Evolutionary conservation across 768 basidiomycete species (phyloP).

Genomic region (Lactarius sanguifluus): DNA sequence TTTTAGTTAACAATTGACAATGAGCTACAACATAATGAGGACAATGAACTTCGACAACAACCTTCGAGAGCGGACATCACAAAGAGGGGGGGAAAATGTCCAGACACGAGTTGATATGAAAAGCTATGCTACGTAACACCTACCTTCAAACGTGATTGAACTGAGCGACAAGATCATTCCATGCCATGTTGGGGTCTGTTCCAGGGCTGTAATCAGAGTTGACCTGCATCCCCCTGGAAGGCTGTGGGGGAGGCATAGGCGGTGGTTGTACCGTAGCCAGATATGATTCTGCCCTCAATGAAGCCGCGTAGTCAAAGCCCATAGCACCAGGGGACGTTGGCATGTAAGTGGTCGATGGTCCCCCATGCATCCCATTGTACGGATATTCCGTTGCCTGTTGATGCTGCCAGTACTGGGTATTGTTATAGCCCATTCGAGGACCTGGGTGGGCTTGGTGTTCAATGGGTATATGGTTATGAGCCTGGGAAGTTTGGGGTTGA

Average conservation of each 20-base stretch:
- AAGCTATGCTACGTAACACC: conserved; percentile 3
- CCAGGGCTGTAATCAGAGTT: conserved; percentile 26
- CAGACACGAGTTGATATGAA: not conserved
- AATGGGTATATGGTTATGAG: conserved; percentile 20
- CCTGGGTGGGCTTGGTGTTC: conserved; percentile 22
- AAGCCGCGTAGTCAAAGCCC: conserved; percentile 30
- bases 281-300: conserved; percentile 28
- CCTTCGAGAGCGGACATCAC: conserved; percentile 1
- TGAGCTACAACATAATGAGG: conserved; percentile 25
- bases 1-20: conserved; percentile 12
- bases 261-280: conserved; percentile 14
- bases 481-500: conserved; percentile 15
- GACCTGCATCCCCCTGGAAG: conserved; percentile 19
- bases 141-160: conserved; percentile 29
- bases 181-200: conserved; percentile 28
- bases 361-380: conserved; percentile 22
- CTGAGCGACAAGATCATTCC: conserved; percentile 30
- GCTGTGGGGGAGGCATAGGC: conserved; percentile 17
- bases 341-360: conserved; percentile 12
- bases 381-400: conserved; percentile 22
- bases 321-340: conserved; percentile 24
- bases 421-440: conserved; percentile 23
- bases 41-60: conserved; percentile 16
- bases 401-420: conserved; percentile 29
- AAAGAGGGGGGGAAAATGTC: conserved; percentile 2